Evolutionary conservation across 331 rosid genomes (phyloP), one percentile per base, ranked within the genome.

Genomic region (Saraca asoca): DNA sequence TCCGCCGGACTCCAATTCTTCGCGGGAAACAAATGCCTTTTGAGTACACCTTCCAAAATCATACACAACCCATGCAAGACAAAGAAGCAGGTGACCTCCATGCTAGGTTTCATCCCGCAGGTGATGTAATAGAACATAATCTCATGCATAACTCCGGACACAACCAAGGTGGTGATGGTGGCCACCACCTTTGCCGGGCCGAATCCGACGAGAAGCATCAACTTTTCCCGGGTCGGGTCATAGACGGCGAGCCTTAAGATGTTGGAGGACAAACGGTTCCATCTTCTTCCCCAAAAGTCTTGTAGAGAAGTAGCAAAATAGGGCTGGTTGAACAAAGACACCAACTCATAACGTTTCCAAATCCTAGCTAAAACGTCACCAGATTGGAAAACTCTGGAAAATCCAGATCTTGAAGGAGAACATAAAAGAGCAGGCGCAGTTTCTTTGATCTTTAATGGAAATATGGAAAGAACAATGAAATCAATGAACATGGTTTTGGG

Each of bases 221-320:
- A 19, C 1, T 5, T 12, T 2, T 33, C 14, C 12, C 66, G 71
- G 59, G 66, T 64, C 51, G 71, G 78, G 43, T 73, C 78, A 12
- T 64, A 45, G 15, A 73, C 51, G 5, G 73, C 8, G 10, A 18
- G 62, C 37, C 78, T 24, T 2, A 66, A 7, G 15, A 74, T 57
- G 49, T 50, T 18, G 2, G 73, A 56, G 5, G 62, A 46, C 73
- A 66, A 57, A 0, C 44, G 73, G 53, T 66, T 74, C 78, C 78
- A 74, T 64, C 78, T 74, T 51, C 62, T 65, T 5, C 73, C 78
- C 78, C 73, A 74, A 24, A 74, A 74, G 41, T 74, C 73, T 59
- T 54, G 61, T n/a, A 74, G 42, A 10, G 78, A 74, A 7, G 68
- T 66, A 33, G 78, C 72, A 5, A 74, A 41, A n/a, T 66, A 65